Conservation (phyloP, 31 red algal genomes). For the Endocladia muricata region DNA sequence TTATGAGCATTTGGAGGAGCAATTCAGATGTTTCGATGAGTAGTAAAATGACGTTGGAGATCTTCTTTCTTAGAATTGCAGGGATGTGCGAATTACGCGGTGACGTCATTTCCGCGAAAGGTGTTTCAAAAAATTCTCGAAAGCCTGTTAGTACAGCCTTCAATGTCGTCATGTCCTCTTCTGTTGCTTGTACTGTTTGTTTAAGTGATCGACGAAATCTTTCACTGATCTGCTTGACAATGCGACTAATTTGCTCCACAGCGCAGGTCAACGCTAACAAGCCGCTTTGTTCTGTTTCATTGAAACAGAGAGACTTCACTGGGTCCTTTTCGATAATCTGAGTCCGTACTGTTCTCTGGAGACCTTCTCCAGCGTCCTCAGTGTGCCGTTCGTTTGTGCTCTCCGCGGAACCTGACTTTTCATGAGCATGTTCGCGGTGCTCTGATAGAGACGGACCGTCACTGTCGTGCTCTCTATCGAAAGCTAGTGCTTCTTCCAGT, state of each 20-base stretch:
- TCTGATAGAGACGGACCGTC: neutral
- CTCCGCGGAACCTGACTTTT: neutral
- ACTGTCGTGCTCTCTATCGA: slow-evolving; percentile 5
- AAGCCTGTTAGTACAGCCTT: neutral
- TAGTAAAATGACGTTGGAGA: neutral
- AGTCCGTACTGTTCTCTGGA: no score
- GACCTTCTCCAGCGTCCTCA: no score
- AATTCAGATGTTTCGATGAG: neutral
- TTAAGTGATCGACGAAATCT: neutral
- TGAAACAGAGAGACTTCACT: slow-evolving; percentile 34
- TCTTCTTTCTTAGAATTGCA: neutral
- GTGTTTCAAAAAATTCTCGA: neutral
- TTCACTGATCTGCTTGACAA: neutral
- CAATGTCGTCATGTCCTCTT: neutral
- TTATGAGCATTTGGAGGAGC: neutral
- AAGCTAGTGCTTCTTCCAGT: slow-evolving; percentile 34
- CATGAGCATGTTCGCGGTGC: neutral
- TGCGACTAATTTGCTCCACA: slow-evolving; percentile 13
- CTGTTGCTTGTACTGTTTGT: neutral
- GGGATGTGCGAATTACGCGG: neutral
- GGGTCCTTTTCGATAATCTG: no score
- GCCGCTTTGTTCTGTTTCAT: slow-evolving; percentile 28
- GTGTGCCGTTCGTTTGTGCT: no score
- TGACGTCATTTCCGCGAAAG: neutral
- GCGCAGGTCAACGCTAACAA: slow-evolving; percentile 12